Evolutionary conservation across 2,329 filamentous ascomycete species (phyloP).

Genomic region (Nothophoma quercina): DNA sequence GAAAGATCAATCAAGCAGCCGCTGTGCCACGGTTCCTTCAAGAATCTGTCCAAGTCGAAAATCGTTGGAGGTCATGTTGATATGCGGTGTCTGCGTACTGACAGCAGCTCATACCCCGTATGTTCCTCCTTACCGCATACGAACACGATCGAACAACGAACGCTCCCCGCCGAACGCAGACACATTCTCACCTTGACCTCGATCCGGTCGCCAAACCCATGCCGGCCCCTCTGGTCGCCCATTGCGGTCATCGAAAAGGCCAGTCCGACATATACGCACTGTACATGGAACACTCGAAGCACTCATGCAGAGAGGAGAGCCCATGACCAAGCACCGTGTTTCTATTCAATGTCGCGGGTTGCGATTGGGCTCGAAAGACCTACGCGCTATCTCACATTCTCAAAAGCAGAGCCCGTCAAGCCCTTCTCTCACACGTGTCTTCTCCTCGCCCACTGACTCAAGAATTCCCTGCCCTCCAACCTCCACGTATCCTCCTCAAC

Average conservation of each 20-base stretch:
- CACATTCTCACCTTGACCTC: neutral
- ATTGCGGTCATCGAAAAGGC: too few species aligned
- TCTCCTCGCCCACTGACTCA: conserved; percentile 47
- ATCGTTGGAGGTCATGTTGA: neutral
- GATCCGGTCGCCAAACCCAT: neutral
- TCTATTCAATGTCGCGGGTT: too few species aligned
- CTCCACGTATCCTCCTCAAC: conserved; percentile 55
- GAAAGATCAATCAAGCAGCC: conserved; percentile 36
- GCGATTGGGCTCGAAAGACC: too few species aligned
- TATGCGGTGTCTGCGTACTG: neutral
- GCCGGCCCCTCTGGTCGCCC: too few species aligned
- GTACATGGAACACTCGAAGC: too few species aligned
- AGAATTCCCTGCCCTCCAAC: conserved; percentile 51
- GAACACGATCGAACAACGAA: neutral
- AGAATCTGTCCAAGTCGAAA: neutral
- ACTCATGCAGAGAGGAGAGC: too few species aligned
- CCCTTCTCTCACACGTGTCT: conserved; percentile 42
- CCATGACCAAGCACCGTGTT: too few species aligned
- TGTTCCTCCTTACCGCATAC: neutral
- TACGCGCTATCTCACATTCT: neutral
- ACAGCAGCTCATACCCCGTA: neutral
- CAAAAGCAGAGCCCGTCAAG: too few species aligned
- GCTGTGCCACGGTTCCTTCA: conserved; percentile 19
- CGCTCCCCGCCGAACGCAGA: neutral
- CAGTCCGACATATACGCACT: too few species aligned